phyloP scores from a whole-genome alignment of 495 filamentous ascomycete genomes.

The Parachaetomium inaequale region DNA sequence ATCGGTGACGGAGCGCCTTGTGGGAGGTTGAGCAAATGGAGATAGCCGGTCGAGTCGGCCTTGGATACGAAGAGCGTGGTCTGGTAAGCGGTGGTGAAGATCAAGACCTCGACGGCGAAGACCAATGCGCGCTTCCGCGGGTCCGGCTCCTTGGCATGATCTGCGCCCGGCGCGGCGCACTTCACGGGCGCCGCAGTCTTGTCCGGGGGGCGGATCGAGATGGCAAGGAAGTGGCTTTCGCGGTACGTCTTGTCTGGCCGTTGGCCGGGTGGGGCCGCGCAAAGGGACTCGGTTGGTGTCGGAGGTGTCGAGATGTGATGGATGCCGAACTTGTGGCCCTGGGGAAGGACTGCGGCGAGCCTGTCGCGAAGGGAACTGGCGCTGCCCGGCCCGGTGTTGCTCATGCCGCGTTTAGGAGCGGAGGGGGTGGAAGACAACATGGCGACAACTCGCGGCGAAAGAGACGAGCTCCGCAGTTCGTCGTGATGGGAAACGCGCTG shows the following conservation, averaged over 20 bases:
- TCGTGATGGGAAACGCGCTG: not conserved
- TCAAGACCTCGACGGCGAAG: constrained; percentile 56
- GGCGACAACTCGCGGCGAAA: not conserved
- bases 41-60: constrained; percentile 90
- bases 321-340: constrained; percentile 63
- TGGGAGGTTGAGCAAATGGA: constrained; percentile 60
- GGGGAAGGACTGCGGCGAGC: constrained; percentile 69
- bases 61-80: constrained; percentile 94
- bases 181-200: constrained; percentile 15
- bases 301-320: constrained; percentile 89
- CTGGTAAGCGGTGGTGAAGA: constrained; percentile 70
- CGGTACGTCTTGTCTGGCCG: constrained; percentile 72
- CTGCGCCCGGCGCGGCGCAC: constrained; percentile 31
- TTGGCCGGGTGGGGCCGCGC: constrained; percentile 67
- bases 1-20: constrained; percentile 67
- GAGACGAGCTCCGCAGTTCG: not conserved
- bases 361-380: constrained; percentile 38
- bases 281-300: constrained; percentile 66
- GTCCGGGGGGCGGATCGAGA: constrained; percentile 53
- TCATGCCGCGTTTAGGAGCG: constrained; percentile 13
- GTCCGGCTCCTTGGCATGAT: constrained; percentile 22
- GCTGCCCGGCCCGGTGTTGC: not conserved
- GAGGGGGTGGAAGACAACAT: constrained; percentile 24
- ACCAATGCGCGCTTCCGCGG: constrained; percentile 36
- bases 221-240: constrained; percentile 80